Conservation (phyloP, 1,284 basidiomycete genomes). For the Marasmius sp. region DNA sequence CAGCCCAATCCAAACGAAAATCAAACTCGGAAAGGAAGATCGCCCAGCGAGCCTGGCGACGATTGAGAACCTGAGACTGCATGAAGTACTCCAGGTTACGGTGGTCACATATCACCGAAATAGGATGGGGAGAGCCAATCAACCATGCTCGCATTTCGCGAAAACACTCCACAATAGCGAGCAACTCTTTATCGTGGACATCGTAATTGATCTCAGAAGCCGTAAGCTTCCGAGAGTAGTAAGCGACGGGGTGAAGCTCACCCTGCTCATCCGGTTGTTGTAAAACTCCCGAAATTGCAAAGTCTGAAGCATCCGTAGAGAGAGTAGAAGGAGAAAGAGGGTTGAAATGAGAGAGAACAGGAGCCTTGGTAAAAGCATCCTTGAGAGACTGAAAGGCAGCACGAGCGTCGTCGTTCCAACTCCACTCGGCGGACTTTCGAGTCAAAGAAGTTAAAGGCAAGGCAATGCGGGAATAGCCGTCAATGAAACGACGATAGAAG, state of each 20-base stretch:
- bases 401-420: constrained; percentile 16
- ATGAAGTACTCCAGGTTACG: constrained; percentile 32
- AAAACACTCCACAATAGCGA: constrained; percentile 34
- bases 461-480: constrained; percentile 25
- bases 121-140: constrained; percentile 20
- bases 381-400: constrained; percentile 32
- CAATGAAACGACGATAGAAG: too few species aligned
- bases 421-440: constrained; percentile 20
- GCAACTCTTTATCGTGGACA: too few species aligned
- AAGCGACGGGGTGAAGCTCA: constrained; percentile 31
- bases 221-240: constrained; percentile 27
- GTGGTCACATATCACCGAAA: constrained; percentile 29
- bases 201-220: constrained; percentile 36
- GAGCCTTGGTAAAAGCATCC: constrained; percentile 29
- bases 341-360: constrained; percentile 38
- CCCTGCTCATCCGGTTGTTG: constrained; percentile 24
- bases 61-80: constrained; percentile 24
- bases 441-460: constrained; percentile 22
- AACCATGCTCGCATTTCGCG: constrained; percentile 31
- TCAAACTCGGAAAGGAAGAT: constrained; percentile 29
- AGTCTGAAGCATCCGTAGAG: constrained; percentile 36
- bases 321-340: constrained; percentile 30
- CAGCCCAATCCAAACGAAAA: constrained; percentile 29
- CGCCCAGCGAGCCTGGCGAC: constrained; percentile 35
- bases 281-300: constrained; percentile 30